Evolutionary conservation across 169 alveolate species (phyloP), one percentile per base, ranked within the genome.

Genomic region (Plasmodium inui): DNA sequence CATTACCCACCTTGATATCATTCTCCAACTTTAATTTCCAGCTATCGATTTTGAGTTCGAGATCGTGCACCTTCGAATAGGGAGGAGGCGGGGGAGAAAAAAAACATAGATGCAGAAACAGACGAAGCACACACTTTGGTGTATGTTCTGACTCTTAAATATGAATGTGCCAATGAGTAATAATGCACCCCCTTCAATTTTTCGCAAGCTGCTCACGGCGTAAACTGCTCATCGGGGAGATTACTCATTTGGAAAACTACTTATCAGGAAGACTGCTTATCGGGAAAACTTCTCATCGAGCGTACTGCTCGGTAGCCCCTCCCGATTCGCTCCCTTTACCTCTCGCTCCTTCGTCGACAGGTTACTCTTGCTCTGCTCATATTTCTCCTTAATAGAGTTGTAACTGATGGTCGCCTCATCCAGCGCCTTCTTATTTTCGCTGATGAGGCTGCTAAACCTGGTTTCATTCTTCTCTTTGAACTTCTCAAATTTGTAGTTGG

Each of bases 1-100:
- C 32, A 53, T 10, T 1, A 0, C 73, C 50, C 28, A 84, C 84
- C 76, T 72, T 84, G 3, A 84, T 50, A 8, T 84, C 93, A 84
- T 84, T 84, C 67, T 84, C 93, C 55, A 84, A 44, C 37, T 84
- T 84, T n/a, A 84, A 34, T 41, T 84, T 84, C 93, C 93, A 84
- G 79, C 39, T 84, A 26, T 73, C 84, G 26, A 84, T 84, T 73
- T 84, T 84, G n/a, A 73, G 5, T 84, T 84, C 93, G 41, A 84
- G 34, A 1, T 84, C 93, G 50, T 84, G 84, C n/a, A 44, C 93
- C 93, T 84, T 72, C 10, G n/a, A 67, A 57, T n/a, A n/a, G n/a
- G 46, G 3, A 2, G 44, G 71, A 44, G 8, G 32, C n/a, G 50
- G 39, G 7, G 14, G 26, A 57, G 10, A 32, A 82, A 55, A 57